Evolutionary conservation across 176 grass and related monocot species (phyloP), one percentile per base, ranked within the genome.

Genomic region (Juncus inflexus): DNA sequence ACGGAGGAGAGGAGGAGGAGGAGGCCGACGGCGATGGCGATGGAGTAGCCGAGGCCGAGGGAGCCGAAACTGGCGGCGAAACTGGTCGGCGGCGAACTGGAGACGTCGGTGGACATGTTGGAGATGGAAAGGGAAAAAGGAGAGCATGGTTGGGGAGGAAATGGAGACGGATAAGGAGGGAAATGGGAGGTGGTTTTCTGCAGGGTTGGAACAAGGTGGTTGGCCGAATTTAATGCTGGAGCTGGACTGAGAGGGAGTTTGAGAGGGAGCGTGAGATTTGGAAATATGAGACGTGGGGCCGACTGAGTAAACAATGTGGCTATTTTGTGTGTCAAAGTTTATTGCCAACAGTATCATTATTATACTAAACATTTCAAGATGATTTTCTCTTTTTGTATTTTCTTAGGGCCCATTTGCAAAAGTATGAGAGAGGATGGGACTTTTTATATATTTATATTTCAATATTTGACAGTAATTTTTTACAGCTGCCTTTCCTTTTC

Each of bases 1-100:
- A 78, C 36, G 3, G 74, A 41, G 3, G 81, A 71, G 69, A 87
- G 62, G 11, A 95, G 76, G 10, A 91, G 79, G 57, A 85, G 81
- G 61, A 86, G 66, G 62, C 69, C 87, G 70, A 90, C 51, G 12
- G 84, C 78, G 70, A 84, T 75, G 84, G 81, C 90, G 63, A 89
- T 77, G 58, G 83, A 63, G 81, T 82, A 76, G 40, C 84, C 84
- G 39, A 82, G 79, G 4, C 77, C 74, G 71, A 96, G 62, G 35
- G 57, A 51, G 12, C 52, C 38, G 70, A 96, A 68, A 15, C 63
- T 51, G 76, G 78, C 77, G 76, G 77, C 12, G 42, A 95, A 66
- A 5, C 60, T 66, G 49, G 69, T 57, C 14, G 9, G 47, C 19
- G 78, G 45, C 35, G 84, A 81, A 58, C 73, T 66, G 57, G 55